Conservation (phyloP, 2,329 filamentous ascomycete genomes). For the Thermothelomyces thermophilus region DNA sequence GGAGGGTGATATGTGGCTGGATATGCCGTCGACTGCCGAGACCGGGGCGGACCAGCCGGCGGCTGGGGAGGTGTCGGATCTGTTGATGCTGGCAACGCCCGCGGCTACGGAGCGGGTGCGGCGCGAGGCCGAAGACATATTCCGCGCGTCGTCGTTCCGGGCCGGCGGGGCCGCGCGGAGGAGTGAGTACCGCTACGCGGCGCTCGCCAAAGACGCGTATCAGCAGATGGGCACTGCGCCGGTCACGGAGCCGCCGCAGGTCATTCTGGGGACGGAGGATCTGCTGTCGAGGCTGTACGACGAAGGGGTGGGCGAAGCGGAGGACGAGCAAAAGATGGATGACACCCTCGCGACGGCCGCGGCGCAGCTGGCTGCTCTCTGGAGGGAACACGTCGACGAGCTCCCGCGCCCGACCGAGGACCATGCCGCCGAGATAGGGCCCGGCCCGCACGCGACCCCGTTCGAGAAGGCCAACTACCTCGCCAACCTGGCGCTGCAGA, state of each 20-base stretch:
- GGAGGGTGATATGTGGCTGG: slow-evolving; percentile 44
- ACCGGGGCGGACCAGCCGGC: slow-evolving; percentile 25
- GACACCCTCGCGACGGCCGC: slow-evolving; percentile 49
- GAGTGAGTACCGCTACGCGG: slow-evolving; percentile 57
- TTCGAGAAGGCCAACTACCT: slow-evolving; percentile 73
- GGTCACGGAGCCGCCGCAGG: slow-evolving; percentile 61
- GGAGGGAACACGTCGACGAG: slow-evolving; percentile 47
- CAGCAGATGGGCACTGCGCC: slow-evolving; percentile 49
- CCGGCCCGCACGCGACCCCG: slow-evolving; percentile 52
- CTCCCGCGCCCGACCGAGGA: slow-evolving; percentile 45
- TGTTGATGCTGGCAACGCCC: slow-evolving; percentile 50
- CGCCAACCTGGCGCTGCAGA: slow-evolving; percentile 67
- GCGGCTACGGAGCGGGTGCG: slow-evolving; percentile 47
- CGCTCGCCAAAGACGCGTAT: slow-evolving; percentile 67
- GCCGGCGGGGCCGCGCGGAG: slow-evolving; percentile 31
- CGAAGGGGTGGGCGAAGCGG: slow-evolving; percentile 50
- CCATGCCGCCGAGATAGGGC: slow-evolving; percentile 57
- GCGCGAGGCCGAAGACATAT: slow-evolving; percentile 50
- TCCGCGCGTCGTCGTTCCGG: slow-evolving; percentile 45
- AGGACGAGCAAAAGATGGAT: slow-evolving; percentile 51
- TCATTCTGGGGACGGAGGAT: slow-evolving; percentile 71
- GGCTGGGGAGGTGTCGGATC: slow-evolving; percentile 41
- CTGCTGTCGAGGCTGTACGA: slow-evolving; percentile 60
- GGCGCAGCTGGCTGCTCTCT: slow-evolving; percentile 46
- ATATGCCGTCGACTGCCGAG: slow-evolving; percentile 37